Base-by-base conservation (phyloP, 768 basidiomycete genomes). In the Xerocomellus amylosporus region DNA sequence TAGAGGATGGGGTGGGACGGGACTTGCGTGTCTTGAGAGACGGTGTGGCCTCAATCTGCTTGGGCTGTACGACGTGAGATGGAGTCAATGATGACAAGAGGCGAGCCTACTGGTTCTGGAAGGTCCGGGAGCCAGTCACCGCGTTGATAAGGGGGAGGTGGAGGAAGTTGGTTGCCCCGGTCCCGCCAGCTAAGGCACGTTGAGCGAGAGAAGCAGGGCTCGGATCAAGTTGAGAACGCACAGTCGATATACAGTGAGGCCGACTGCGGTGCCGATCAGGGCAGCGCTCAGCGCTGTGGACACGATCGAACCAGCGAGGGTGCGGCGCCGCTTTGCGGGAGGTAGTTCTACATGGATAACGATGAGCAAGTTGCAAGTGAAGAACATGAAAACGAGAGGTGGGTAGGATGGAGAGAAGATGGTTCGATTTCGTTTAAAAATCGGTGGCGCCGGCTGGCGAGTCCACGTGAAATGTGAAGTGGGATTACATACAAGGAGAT, bases 161-260 rank as follows among this genome's bases (percentile, higher is more conserved):
- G 79, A n/a, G 75, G 66, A 28, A 72, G 66, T 50, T 65, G 67
- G 47, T 70, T 87, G 63, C 88, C 87, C 56, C 87, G 82, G 69
- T 86, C 83, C 73, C 86, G 79, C 90, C 90, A 91, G 69, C 90
- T 90, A 57, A 51, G 26, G 22, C 39, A 20, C 28, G 14, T 55
- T 55, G 47, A 54, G 40, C 46, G 20, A 51, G 49, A 54, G 26
- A 34, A 20, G 19, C 45, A 45, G 4, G 38, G 34, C 3, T 39
- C 13, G 30, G 26, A 28, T 48, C 42, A 50, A 38, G 24, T 26
- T 28, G 53, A 46, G 36, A 33, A 80, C 88, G 75, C 68, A 92
- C 90, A 93, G 75, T 71, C 88, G 82, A 74, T 91, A 93, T 39
- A 91, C 88, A 42, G 90, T 90, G 58, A 92, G 78, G 55, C 90